Evolutionary conservation across 2,329 filamentous ascomycete genomes (phyloP).

Genomic region (Cadophora malorum): DNA sequence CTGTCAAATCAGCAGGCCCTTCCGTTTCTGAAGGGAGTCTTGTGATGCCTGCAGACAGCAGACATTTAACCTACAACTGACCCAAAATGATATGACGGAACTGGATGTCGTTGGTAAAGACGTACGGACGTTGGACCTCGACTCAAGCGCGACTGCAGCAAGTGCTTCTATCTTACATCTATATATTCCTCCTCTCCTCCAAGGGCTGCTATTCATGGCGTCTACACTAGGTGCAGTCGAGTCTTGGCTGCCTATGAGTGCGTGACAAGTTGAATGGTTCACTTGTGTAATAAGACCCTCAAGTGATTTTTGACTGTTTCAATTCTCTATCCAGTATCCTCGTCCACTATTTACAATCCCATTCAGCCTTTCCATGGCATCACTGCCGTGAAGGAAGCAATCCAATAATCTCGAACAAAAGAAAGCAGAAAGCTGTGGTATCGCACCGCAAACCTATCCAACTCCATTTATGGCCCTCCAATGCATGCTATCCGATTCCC

Average conservation of each 20-base stretch:
- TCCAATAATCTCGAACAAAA: background rate
- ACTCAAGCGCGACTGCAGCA: too few species aligned
- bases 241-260: background rate
- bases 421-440: conserved; percentile 23
- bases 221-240: background rate
- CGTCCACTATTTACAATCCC: background rate
- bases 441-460: conserved; percentile 18
- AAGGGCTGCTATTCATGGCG: background rate
- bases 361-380: background rate
- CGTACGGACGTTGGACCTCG: too few species aligned
- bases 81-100: too few species aligned
- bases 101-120: too few species aligned
- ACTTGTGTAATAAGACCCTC: background rate
- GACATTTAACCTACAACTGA: too few species aligned
- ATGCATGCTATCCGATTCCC: conserved; percentile 18
- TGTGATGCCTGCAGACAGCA: background rate
- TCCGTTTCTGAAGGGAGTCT: background rate
- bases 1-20: conserved; percentile 7
- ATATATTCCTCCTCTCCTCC: background rate
- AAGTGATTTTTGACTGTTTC: conserved; percentile 11
- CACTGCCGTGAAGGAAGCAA: background rate
- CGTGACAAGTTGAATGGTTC: background rate
- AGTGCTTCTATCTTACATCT: background rate
- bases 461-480: conserved; percentile 23
- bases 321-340: conserved; percentile 10